Evolutionary conservation across 805 yeast genomes (phyloP), one percentile per base, ranked within the genome.

Genomic region (Cyberlindnera mycetangii): DNA sequence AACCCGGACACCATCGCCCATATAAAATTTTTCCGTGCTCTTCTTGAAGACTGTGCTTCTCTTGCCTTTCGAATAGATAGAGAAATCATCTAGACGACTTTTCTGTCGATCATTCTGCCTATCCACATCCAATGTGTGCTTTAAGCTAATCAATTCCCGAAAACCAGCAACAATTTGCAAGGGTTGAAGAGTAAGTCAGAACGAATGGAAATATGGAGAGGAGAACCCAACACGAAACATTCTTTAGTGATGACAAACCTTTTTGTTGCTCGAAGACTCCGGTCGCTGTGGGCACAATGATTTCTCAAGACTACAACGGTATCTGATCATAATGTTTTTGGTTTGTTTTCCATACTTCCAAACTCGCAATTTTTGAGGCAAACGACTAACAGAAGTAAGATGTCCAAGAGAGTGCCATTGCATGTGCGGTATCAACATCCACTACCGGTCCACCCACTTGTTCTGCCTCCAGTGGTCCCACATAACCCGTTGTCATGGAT

Each of bases 281-380:
- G 54, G 61, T 64, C 79, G 56, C 60, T 81, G 87, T 79, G 78
- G 74, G 85, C 81, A 75, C 83, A 76, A 61, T 68, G 82, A 78
- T 79, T 80, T 76, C 81, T 76, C 81, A 78, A 82, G 95, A 87
- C 96, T 87, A 87, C 95, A 87, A 87, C 95, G 95, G 95, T 87
- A 87, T 87, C 95, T 87, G 95, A 85, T 36, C 55, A 18, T 20
- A 16, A 32, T 14, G 17, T 33, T 21, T 19, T 34, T 16, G 15
- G 6, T n/a, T 10, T 24, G 3, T 24, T 35, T 7, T 14, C 24
- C 16, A 30, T 14, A 7, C n/a, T 27, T 22, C 30, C 12, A n/a
- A 25, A 22, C 10, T 7, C 10, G 25, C 7, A 22, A 2, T 27
- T 17, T 12, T 19, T 7, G 20, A 11, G 18, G 9, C 12, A 28